A percentile compares a stretch with the other conserved stretches of the same genome.
Evolutionary conservation across 371 early-diverging fungal species (phyloP).

Genomic region (Mucor mucedo): DNA sequence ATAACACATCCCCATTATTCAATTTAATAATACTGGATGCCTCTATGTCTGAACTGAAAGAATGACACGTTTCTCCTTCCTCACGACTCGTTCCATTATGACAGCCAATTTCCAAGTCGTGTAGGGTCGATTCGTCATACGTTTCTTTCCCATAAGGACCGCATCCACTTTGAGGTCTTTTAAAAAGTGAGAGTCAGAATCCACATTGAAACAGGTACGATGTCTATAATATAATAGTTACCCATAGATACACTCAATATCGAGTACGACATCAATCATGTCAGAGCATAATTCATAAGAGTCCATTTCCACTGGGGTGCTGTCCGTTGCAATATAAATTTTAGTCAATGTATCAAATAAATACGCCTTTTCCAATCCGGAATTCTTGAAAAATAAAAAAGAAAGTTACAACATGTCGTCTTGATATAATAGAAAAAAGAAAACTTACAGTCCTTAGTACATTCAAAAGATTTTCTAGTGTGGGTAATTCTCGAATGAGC

Average conservation of each 20-base stretch:
- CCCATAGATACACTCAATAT: constrained; percentile 82
- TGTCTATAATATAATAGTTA: constrained; percentile 30
- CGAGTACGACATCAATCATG: constrained; percentile 92
- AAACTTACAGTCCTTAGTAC: constrained; percentile 74
- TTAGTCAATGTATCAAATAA: constrained; percentile 88
- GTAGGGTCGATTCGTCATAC: constrained; percentile 12
- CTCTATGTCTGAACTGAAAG: constrained; percentile 25
- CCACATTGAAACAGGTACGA: neutral
- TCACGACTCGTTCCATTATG: neutral
- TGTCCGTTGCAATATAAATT: constrained; percentile 93
- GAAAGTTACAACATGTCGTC: neutral
- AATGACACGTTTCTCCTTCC: neutral
- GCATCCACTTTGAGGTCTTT: constrained; percentile 23
- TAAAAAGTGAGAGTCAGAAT: no score
- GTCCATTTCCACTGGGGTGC: constrained; percentile 90
- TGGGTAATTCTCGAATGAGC: constrained; percentile 81
- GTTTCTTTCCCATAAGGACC: constrained; percentile 5
- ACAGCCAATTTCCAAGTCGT: constrained; percentile 4
- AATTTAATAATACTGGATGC: constrained; percentile 68
- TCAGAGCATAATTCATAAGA: constrained; percentile 91
- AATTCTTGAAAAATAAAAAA: constrained; percentile 62
- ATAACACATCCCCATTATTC: constrained; percentile 81
- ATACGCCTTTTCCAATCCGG: constrained; percentile 94
- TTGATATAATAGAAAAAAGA: neutral
- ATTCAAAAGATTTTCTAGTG: constrained; percentile 90